Percentiles rank a stretch among this genome's conserved stretches.
Evolutionary conservation across 1,284 basidiomycete species (phyloP).

Genomic region (Spongispora temasekensis): DNA sequence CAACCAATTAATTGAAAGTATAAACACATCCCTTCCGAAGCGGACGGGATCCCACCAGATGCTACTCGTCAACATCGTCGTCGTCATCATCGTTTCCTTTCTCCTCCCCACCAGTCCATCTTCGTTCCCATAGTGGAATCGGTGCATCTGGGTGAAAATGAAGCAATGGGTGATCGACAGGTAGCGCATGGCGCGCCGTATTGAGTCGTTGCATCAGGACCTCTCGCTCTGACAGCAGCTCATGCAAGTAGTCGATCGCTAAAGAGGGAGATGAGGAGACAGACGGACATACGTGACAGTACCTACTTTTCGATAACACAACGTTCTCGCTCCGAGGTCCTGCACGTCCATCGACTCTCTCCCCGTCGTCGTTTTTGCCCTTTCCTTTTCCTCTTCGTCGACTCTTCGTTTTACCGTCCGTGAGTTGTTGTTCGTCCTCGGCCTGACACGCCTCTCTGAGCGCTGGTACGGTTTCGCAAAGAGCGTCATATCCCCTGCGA

Average conservation of each 20-base stretch:
- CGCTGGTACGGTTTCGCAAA: slow-evolving; percentile 80
- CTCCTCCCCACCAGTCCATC: slow-evolving; percentile 73
- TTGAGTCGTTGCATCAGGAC: slow-evolving; percentile 58
- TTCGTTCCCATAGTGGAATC: slow-evolving; percentile 68
- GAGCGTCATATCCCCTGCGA: slow-evolving; percentile 80
- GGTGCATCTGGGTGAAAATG: slow-evolving; percentile 32
- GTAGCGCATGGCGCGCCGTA: slow-evolving; percentile 55
- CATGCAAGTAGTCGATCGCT: slow-evolving; percentile 85
- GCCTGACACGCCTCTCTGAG: slow-evolving; percentile 72
- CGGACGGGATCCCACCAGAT: not conserved
- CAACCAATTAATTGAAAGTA: slow-evolving; percentile 31
- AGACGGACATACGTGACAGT: slow-evolving; percentile 3
- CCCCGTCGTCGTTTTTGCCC: slow-evolving; percentile 44
- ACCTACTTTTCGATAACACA: slow-evolving; percentile 80
- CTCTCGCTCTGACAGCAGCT: slow-evolving; percentile 59
- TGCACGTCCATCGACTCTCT: slow-evolving; percentile 75
- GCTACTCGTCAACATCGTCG: slow-evolving; percentile 39
- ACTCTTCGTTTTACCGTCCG: slow-evolving; percentile 27
- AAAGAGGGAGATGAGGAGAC: slow-evolving; percentile 8
- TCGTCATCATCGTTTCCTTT: slow-evolving; percentile 49
- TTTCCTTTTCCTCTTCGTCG: slow-evolving; percentile 32
- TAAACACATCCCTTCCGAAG: slow-evolving; percentile 16
- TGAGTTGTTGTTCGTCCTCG: slow-evolving; percentile 48
- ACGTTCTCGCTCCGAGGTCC: slow-evolving; percentile 86
- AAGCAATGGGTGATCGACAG: slow-evolving; percentile 56